Percentiles rank a stretch among this genome's conserved stretches.
These are phyloP conservation scores for Diaporthe citriasiana DNA, from an alignment of 2,329 filamentous ascomycete species.

Conservation along the genomic window DNA sequence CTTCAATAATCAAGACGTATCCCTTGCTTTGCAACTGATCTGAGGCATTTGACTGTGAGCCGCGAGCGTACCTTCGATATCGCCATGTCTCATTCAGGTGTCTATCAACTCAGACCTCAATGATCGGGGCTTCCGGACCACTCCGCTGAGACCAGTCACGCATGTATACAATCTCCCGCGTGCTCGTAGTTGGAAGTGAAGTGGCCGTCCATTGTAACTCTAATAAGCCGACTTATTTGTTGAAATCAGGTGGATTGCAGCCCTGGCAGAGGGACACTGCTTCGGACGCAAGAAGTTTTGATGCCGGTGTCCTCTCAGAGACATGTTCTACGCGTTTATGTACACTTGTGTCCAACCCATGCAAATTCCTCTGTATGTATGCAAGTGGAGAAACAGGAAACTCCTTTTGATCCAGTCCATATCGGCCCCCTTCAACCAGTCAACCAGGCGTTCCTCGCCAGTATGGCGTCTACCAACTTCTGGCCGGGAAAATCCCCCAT, in stretches of 20 bases:
- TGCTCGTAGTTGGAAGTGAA: not conserved
- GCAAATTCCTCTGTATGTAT: not conserved
- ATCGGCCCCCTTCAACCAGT: conserved; percentile 10
- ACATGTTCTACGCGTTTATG: not conserved
- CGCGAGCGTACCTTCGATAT: not conserved
- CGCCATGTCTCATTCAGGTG: not conserved
- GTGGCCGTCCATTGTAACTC: not conserved
- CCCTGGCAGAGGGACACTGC: not conserved
- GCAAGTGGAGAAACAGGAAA: not conserved
- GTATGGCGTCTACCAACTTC: conserved; percentile 57
- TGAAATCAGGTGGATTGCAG: not conserved
- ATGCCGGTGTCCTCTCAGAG: not conserved
- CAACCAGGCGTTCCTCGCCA: conserved; percentile 57
- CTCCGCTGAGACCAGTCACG: not conserved
- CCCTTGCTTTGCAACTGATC: not conserved
- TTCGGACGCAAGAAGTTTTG: too few relatives aligned
- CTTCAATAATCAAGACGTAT: not conserved
- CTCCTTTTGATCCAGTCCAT: not conserved
- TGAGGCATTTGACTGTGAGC: not conserved
- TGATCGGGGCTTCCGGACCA: not conserved
- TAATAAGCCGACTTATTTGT: not conserved
- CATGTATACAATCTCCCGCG: too few relatives aligned
- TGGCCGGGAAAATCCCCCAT: conserved; percentile 65
- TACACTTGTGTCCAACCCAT: not conserved
- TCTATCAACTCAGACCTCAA: not conserved